Evolutionary conservation across 225 moss, liverwort and hornwort genomes (phyloP), one percentile per base, ranked within the genome.

Genomic region (Antitrichia curtipendula): DNA sequence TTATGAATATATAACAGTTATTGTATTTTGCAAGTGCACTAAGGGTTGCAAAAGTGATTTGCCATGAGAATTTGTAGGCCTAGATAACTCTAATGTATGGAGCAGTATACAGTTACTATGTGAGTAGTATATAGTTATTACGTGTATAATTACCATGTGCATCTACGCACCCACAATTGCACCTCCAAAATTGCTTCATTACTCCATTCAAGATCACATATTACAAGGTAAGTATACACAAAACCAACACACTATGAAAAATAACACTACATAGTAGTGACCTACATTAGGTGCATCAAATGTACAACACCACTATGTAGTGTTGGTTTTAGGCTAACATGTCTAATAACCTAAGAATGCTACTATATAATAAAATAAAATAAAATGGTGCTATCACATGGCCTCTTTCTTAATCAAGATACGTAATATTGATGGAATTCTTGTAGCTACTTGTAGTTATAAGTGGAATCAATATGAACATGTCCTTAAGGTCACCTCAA

Each of bases 141-240:
- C n/a, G n/a, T n/a, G n/a, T n/a, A n/a, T n/a, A n/a, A n/a, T n/a
- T n/a, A n/a, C n/a, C n/a, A n/a, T n/a, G n/a, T n/a, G 4, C 70
- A 25, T 8, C 27, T 5, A 16, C 1, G 0, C 8, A 16, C 2
- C 5, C 0, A 16, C 3, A 43, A 18, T 0, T 71, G 5, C 27
- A 43, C 16, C 0, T 0, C 16, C 0, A 3, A 70, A 70, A 14
- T 25, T 25, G 8, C 27, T 3, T 70, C 22, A 38, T 68, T 6
- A n/a, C 6, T 65, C 36, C 8, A 64, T 19, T 62, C 62, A 62
- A 31, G 62, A 62, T 62, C 4, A 4, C 31, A 31, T 13, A 7
- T 31, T 2, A 62, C 16, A 62, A 31, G 7, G 6, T 32, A 62
- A 16, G 8, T 31, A 8, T 16, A 62, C 0, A 8, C 5, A 31